A percentile compares a stretch with the other conserved stretches of the same genome.
Conservation (phyloP, 1,284 basidiomycete species). For the Trichosporon sp. region DNA sequence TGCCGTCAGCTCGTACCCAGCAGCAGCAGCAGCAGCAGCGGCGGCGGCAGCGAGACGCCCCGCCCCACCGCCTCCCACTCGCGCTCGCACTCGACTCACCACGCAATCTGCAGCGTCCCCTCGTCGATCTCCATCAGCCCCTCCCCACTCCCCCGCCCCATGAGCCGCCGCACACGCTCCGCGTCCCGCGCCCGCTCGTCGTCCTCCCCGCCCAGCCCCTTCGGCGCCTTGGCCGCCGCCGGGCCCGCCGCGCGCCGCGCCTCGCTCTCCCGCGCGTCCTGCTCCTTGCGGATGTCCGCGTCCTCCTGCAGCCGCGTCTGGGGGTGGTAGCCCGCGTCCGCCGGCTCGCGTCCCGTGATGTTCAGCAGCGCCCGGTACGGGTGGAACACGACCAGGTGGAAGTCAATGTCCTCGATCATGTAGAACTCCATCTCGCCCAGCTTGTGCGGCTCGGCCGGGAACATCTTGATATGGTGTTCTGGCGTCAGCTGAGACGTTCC, state of each 20-base stretch:
- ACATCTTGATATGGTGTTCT: slow-evolving; percentile 66
- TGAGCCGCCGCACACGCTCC: slow-evolving; percentile 36
- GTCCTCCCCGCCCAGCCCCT: slow-evolving; percentile 11
- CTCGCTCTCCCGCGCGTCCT: slow-evolving; percentile 29
- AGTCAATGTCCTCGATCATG: slow-evolving; percentile 91
- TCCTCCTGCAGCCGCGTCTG: slow-evolving; percentile 41
- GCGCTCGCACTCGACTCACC: too few species aligned
- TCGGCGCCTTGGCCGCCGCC: slow-evolving; percentile 5
- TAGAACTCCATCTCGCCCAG: slow-evolving; percentile 99
- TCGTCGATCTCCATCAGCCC: slow-evolving; percentile 52
- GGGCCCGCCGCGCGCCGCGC: slow-evolving; percentile 13
- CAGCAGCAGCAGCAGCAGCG: too few species aligned
- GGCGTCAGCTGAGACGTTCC: slow-evolving; percentile 40
- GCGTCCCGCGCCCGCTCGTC: slow-evolving; percentile 34
- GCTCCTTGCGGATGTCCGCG: slow-evolving; percentile 30
- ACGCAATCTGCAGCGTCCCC: slow-evolving; percentile 52
- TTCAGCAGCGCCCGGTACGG: slow-evolving; percentile 82
- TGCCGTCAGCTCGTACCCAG: slow-evolving; percentile 47
- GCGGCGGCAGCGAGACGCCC: too few species aligned
- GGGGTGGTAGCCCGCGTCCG: slow-evolving; percentile 43
- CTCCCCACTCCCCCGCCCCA: slow-evolving; percentile 46
- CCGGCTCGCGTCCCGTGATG: slow-evolving; percentile 58
- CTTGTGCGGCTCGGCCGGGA: slow-evolving; percentile 80
- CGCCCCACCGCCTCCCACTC: too few species aligned
- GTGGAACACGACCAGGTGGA: slow-evolving; percentile 88